phyloP scores from a whole-genome alignment of 768 basidiomycete genomes.

The Daedaleopsis sinensis region DNA sequence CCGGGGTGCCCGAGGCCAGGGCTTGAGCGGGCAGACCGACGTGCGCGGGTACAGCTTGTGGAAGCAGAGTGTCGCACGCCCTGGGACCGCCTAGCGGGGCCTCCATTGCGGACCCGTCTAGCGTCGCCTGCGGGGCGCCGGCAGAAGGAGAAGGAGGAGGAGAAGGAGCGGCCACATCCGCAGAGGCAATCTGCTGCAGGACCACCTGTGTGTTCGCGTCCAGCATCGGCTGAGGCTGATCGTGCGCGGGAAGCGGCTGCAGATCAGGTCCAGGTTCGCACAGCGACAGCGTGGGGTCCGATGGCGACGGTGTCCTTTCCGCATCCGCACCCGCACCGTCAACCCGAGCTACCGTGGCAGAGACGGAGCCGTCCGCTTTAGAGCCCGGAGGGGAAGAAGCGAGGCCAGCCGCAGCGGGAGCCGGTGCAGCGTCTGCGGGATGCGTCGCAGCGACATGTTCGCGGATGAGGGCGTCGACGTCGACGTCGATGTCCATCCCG shows the following conservation, averaged over 20 bases:
- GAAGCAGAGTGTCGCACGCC: too few relatives aligned
- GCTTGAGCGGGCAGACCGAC: background rate
- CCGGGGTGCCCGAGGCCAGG: background rate
- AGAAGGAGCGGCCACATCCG: too few relatives aligned
- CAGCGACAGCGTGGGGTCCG: too few relatives aligned
- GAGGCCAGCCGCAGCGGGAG: background rate
- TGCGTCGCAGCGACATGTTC: background rate
- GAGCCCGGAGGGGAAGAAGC: background rate
- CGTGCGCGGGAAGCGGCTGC: too few relatives aligned
- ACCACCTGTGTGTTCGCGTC: background rate
- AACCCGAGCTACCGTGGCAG: background rate
- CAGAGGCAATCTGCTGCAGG: too few relatives aligned
- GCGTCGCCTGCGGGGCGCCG: too few relatives aligned
- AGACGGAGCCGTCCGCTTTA: background rate
- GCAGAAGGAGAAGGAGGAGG: too few relatives aligned
- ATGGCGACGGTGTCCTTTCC: too few relatives aligned
- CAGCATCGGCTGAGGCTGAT: background rate
- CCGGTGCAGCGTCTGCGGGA: background rate
- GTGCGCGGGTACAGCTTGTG: too few relatives aligned
- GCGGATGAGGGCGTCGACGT: background rate
- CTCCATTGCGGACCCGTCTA: too few relatives aligned
- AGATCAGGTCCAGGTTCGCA: too few relatives aligned
- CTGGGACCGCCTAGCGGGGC: too few relatives aligned
- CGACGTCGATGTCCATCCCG: slow-evolving; percentile 18
- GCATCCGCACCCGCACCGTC: background rate